Evolutionary conservation across 257 asterid species (phyloP).

Genomic region (Solanum ahanhuiri): DNA sequence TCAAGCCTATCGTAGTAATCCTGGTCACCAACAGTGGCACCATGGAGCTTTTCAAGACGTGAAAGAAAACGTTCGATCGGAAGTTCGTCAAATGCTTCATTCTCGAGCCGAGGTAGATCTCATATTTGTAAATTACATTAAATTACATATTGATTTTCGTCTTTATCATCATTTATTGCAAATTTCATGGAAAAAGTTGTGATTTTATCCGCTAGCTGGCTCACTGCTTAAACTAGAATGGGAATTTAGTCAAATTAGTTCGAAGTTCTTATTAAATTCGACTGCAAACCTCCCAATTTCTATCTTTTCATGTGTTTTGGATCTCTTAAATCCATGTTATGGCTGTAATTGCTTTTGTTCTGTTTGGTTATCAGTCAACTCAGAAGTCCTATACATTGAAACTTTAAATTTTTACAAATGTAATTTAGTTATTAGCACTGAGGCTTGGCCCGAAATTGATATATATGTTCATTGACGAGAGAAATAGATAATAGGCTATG

Average conservation of each 20-base stretch:
- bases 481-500: neutral
- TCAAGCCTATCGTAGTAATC: slow-evolving; percentile 81
- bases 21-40: slow-evolving; percentile 98
- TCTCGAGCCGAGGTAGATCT: slow-evolving; percentile 80
- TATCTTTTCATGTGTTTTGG: neutral
- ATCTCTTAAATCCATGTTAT: neutral
- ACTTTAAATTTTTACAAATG: neutral
- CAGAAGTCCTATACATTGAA: neutral
- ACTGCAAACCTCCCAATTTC: neutral
- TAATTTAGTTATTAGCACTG: neutral
- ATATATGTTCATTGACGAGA: neutral
- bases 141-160: neutral
- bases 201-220: neutral
- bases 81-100: slow-evolving; percentile 87
- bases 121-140: neutral
- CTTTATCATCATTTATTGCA: neutral
- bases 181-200: neutral
- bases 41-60: slow-evolving; percentile 94
- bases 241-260: neutral
- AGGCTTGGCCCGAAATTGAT: neutral
- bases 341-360: neutral
- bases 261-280: neutral
- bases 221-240: neutral
- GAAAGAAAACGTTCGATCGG: slow-evolving; percentile 83
- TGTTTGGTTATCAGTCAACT: neutral